Evolutionary conservation across 148 eudicot genomes (phyloP).

Genomic region (Euryodendron excelsum): DNA sequence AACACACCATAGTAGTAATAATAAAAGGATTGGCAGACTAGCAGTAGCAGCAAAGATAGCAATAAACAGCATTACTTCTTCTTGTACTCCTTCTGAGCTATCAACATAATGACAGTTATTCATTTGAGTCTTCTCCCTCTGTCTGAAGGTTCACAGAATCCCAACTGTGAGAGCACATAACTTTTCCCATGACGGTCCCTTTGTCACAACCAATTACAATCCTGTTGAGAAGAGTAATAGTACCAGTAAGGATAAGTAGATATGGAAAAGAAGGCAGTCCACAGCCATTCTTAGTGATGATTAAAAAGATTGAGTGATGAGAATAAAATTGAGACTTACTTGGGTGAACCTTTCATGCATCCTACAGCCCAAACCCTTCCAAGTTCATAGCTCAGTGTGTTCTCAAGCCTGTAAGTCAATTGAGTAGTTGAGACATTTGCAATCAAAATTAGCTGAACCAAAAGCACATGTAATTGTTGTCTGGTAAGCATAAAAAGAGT

Average conservation of each 20-base stretch:
- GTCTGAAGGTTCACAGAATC: background rate
- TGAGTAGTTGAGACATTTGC: background rate
- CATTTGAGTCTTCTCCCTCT: background rate
- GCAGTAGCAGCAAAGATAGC: background rate
- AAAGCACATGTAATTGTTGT: too few relatives aligned
- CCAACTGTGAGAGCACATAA: background rate
- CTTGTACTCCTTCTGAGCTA: background rate
- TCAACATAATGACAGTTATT: background rate
- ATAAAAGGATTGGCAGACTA: background rate
- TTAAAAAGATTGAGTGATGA: background rate
- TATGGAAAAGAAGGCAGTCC: background rate
- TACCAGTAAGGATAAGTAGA: background rate
- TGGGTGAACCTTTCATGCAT: conserved; percentile 65
- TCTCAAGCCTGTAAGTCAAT: conserved; percentile 66
- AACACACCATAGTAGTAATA: background rate
- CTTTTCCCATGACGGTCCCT: conserved; percentile 15
- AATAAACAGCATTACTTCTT: background rate
- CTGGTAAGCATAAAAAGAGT: too few relatives aligned
- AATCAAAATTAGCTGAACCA: background rate
- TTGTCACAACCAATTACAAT: conserved; percentile 28
- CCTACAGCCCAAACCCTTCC: conserved; percentile 94
- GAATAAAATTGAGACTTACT: conserved; percentile 37
- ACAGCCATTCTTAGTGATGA: background rate
- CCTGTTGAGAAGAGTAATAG: conserved; percentile 5
- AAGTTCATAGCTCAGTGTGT: conserved; percentile 76